Conservation (phyloP, 257 asterid species). For the Lycium barbarum region DNA sequence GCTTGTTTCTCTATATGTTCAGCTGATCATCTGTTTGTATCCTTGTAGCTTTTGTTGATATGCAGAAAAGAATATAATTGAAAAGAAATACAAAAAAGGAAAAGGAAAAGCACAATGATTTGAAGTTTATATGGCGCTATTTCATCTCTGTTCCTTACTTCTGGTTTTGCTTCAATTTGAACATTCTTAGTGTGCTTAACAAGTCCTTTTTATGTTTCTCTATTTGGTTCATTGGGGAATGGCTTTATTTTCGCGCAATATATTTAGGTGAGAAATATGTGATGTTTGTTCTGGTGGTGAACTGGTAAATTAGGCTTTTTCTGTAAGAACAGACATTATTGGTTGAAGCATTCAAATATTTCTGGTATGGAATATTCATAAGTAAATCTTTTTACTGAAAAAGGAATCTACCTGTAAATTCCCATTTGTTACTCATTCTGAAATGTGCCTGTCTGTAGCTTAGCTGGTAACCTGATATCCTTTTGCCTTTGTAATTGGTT, state of each 20-base stretch:
- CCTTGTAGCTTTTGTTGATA: neutral
- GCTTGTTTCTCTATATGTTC: neutral
- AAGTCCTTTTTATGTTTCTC: conserved; percentile 14
- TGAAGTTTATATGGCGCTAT: neutral
- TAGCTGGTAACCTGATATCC: neutral
- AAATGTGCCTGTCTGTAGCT: neutral
- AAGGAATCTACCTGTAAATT: conserved; percentile 12
- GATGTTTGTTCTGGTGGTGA: conserved; percentile 1
- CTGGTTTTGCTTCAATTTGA: neutral
- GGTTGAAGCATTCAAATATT: conserved; percentile 1
- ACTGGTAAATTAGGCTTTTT: neutral
- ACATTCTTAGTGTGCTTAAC: neutral
- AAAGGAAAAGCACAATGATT: neutral
- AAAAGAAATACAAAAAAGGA: neutral
- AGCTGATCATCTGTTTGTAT: neutral
- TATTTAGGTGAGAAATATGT: neutral
- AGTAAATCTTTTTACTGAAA: neutral
- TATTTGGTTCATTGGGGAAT: neutral
- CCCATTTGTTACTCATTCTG: neutral
- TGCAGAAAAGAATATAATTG: neutral
- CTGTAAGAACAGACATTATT: neutral
- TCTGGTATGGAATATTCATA: neutral
- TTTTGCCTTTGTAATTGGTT: neutral
- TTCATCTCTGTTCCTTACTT: neutral
- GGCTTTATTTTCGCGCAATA: neutral